These are phyloP conservation scores for Ophioceras dolichostomum DNA, from an alignment of 2,329 filamentous ascomycete genomes.

Conservation along the genomic window DNA sequence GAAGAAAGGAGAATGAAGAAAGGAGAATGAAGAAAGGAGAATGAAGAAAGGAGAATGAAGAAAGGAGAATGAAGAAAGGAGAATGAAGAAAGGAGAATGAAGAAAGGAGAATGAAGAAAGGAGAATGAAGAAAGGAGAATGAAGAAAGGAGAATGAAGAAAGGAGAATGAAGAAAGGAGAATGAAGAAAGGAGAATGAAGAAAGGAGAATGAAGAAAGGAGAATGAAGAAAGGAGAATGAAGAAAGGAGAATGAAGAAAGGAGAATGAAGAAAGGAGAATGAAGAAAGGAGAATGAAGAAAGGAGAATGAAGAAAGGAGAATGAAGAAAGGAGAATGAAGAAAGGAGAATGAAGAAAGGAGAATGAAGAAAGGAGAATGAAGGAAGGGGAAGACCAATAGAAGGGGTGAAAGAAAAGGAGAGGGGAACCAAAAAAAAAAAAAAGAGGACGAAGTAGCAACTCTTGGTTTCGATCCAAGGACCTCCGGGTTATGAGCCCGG, in stretches of 20 bases:
- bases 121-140: no score
- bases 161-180: no score
- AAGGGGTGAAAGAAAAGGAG: no score
- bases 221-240: neutral
- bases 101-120: no score
- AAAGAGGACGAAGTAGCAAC: neutral
- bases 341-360: neutral
- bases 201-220: no score
- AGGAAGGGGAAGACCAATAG: neutral
- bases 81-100: no score
- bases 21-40: no score
- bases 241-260: neutral
- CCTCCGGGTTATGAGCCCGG: conserved; percentile 1
- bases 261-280: neutral
- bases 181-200: no score
- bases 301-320: neutral
- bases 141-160: no score
- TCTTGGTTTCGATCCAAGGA: conserved; percentile 2
- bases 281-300: neutral
- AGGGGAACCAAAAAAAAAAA: neutral
- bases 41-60: no score
- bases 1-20: no score
- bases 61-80: no score
- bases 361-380: neutral
- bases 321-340: neutral